Evolutionary conservation across 441 rosid genomes (phyloP), one percentile per base, ranked within the genome.

Genomic region (Macaranga tanarius): DNA sequence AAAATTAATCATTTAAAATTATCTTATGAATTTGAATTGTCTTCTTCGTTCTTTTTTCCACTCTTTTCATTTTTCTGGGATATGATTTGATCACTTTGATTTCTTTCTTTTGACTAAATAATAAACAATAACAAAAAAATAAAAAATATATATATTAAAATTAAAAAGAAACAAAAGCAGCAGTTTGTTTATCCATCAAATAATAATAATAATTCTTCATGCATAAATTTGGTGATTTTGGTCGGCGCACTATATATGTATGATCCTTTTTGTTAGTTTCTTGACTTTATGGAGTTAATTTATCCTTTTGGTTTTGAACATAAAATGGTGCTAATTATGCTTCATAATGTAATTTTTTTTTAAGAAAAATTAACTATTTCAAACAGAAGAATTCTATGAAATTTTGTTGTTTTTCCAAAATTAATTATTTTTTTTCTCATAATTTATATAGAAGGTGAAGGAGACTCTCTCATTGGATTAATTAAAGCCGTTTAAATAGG

Each of bases 191-290:
- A 50, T 50, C 44, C 23, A 66, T 66, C 42, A 48, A 47, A 2
- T 8, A 48, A 67, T 34, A 13, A 54, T 68, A 20, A 38, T 16
- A 40, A 15, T 17, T 19, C 52, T 19, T 17, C 23, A 40, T 44
- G 44, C 65, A 25, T 5, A 59, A 38, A 68, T 57, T 70, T 70
- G 23, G 55, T 70, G 65, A 26, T 57, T 70, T 70, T 44, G 73
- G 28, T 44, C 57, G 57, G 57, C 73, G 65, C 73, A 70, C 44
- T 58, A 59, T 23, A 19, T 47, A 25, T n/a, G n/a, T n/a, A n/a
- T n/a, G n/a, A n/a, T 26, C n/a, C 12, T 68, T 48, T 48, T 4
- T 48, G 19, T 34, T 34, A 48, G 3, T 48, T 48, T 12, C 19
- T 12, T 47, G 50, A 10, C 50, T 47, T 67, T 67, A 2, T 17